These are phyloP conservation scores for Paecilomyces fulvus DNA, from an alignment of 2,329 filamentous ascomycete species.

Conservation along the genomic window DNA sequence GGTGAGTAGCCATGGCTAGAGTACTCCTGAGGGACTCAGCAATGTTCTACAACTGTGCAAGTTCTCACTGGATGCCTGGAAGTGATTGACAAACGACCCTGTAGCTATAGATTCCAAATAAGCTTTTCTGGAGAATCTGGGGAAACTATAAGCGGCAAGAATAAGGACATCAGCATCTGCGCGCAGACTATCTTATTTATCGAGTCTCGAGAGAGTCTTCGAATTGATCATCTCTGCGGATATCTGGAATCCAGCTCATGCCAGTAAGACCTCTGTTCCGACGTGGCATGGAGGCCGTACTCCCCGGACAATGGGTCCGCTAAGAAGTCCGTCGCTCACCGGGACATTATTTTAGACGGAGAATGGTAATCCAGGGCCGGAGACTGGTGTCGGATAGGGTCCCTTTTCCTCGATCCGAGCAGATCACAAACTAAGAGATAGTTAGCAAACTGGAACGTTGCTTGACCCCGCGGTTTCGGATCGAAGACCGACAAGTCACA, in stretches of 20 bases:
- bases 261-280: background rate
- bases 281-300: background rate
- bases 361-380: background rate
- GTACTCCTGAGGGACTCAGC: background rate
- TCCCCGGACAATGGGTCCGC: background rate
- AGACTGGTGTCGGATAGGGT: background rate
- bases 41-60: background rate
- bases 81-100: background rate
- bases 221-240: background rate
- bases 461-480: background rate
- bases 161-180: background rate
- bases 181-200: background rate
- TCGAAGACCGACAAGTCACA: background rate
- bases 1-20: slow-evolving; percentile 18
- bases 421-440: background rate
- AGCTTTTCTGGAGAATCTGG: background rate
- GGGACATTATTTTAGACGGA: background rate
- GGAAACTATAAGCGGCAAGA: background rate
- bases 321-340: background rate
- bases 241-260: background rate
- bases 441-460: background rate
- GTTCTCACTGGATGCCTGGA: background rate
- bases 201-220: background rate
- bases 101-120: background rate
- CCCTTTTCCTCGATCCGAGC: background rate